Evolutionary conservation across 345 rosid genomes (phyloP), one percentile per base, ranked within the genome.

Genomic region (Sapria himalayana): DNA sequence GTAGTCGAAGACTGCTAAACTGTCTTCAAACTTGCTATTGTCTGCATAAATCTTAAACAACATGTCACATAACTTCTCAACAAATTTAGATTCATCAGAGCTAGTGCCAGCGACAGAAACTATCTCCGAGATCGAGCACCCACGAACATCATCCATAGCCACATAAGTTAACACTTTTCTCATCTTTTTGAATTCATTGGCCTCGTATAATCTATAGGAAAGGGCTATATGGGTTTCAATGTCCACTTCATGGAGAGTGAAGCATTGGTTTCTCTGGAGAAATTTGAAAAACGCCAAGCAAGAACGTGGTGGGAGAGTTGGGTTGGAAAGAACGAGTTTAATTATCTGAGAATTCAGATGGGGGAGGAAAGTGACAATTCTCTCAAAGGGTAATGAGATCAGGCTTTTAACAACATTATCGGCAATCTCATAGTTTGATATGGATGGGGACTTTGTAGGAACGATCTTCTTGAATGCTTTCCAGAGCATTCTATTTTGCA

Each of bases 1-100:
- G 61, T 59, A 66, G 55, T 62, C 66, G 21, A 81, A 85, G 29
- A 73, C 69, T 57, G n/a, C 38, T 10, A 51, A 9, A 50, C 81
- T 62, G 39, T 75, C 76, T 31, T 53, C 58, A 35, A 78, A 78
- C 79, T 67, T 60, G 25, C 50, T 59, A 44, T 64, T 54, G 42
- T 85, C 81, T 0, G 61, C 73, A 58, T 72, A 81, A 43, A 78
- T 76, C 67, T 81, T 67, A 48, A 85, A 70, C 45, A 66, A 22
- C 63, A 75, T 55, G 54, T 75, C 85, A 19, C 73, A 70, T 20
- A 73, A 43, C 47, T 63, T 78, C 34, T 46, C 67, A 7, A 45
- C 57, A 50, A 78, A 71, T 6, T 23, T 54, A 15, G 63, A 19
- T 16, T 59, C 68, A 3, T 29, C 20, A 49, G 53, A 24, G 11